phyloP scores from a whole-genome alignment of 2,329 filamentous ascomycete species.

The Pseudonectria foliicola region DNA sequence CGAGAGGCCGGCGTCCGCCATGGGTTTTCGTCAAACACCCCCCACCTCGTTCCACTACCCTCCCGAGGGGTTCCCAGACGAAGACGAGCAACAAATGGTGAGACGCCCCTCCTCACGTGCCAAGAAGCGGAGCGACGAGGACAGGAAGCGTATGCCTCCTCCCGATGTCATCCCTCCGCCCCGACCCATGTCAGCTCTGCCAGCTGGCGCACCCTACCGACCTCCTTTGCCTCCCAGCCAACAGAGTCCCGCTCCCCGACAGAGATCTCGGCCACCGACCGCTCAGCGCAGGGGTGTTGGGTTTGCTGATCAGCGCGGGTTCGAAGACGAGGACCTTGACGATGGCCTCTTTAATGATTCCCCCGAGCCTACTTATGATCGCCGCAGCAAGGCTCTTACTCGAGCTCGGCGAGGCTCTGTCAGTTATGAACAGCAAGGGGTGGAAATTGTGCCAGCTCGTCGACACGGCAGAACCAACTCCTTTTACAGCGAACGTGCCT shows the following conservation, averaged over 20 bases:
- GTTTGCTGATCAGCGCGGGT: slow-evolving; percentile 24
- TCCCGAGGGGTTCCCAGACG: slow-evolving; percentile 35
- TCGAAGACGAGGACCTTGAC: slow-evolving; percentile 34
- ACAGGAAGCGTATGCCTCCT: slow-evolving; percentile 43
- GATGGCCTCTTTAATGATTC: slow-evolving; percentile 34
- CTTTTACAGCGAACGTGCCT: slow-evolving; percentile 30
- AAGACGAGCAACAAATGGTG: slow-evolving; percentile 27
- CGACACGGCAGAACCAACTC: slow-evolving; percentile 33
- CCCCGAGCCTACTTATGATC: slow-evolving; percentile 27
- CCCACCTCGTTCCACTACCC: slow-evolving; percentile 26
- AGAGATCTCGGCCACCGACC: slow-evolving; percentile 25
- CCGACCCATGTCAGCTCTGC: slow-evolving; percentile 30
- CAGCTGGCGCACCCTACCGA: slow-evolving; percentile 22
- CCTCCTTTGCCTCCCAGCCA: slow-evolving; percentile 20
- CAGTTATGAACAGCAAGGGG: slow-evolving; percentile 32
- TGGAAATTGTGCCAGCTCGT: slow-evolving; percentile 34
- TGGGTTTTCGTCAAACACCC: slow-evolving; percentile 29
- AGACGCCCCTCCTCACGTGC: slow-evolving; percentile 35
- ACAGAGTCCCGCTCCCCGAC: slow-evolving; percentile 16
- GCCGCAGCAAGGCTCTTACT: slow-evolving; percentile 24
- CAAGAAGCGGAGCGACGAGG: slow-evolving; percentile 35
- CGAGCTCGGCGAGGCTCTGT: slow-evolving; percentile 29
- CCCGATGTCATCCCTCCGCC: slow-evolving; percentile 26
- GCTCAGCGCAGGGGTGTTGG: slow-evolving; percentile 24
- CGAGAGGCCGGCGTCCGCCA: slow-evolving; percentile 32